Base-by-base conservation (phyloP, 2,329 filamentous ascomycete genomes). In the Aspergillus transmontanensis region DNA sequence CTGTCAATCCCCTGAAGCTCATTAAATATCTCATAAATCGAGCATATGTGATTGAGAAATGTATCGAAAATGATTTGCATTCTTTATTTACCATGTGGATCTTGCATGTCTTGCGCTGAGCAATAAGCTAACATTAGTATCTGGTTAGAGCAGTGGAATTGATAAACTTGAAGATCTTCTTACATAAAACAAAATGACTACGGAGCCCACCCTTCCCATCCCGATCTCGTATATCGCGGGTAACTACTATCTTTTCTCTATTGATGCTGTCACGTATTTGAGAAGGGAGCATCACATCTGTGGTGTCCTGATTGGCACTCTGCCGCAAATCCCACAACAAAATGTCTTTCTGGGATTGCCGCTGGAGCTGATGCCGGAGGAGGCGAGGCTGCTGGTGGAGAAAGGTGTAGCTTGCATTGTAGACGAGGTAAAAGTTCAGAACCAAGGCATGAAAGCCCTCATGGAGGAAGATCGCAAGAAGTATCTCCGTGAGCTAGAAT, bases 271-370 rank as follows among this genome's bases (percentile, higher is more conserved):
- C 64, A 89, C 90, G 71, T 86, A 90, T 76, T 84, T 97, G 66
- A 91, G 95, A 68, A 88, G 91, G 66, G 83, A 88, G 71, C 87
- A 97, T 81, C 89, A 92, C 76, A 93, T 97, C 71, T 94, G 91
- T 73, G 93, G 93, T 66, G 90, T 95, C 36, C 84, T 97, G 60
- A 89, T 92, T 64, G 95, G 95, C 62, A 94, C 92, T 9, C 88
- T 97, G 34, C 94, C 95, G 2, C 94, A 98, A 79, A 90, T 93
- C 62, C 93, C 94, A 6, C 94, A 96, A 71, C 95, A 99, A 79
- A 98, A 97, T 80, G 86, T 97, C 62, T 98, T 98, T 75, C 86
- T 94, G 63, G 92, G 94, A 53, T 81, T 98, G 57, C 95, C 95
- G 3, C 81, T 98, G 30, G 91, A 97, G 81, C 84, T 99, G 51